A percentile compares a stretch with the other conserved stretches of the same genome.
Evolutionary conservation across 345 rosid species (phyloP).

Genomic region (Sisymbrium irio): DNA sequence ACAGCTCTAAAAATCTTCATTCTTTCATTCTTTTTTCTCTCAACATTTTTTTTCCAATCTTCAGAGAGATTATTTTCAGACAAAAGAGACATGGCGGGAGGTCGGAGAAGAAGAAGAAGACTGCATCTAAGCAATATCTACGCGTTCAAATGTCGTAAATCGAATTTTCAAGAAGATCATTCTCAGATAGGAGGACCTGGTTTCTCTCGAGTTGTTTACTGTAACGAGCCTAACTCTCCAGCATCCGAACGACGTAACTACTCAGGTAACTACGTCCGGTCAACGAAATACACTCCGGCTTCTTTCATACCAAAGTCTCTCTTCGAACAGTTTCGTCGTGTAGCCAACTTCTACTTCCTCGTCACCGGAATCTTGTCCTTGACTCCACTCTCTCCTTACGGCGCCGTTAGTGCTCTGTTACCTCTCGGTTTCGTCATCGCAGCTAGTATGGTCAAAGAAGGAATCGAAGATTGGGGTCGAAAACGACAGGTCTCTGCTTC

Average conservation of each 20-base stretch:
- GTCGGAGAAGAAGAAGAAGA: slow-evolving; percentile 56
- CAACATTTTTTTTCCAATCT: not conserved
- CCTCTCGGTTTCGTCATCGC: slow-evolving; percentile 82
- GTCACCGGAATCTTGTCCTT: slow-evolving; percentile 71
- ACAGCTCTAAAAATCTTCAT: not conserved
- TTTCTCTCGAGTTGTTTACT: slow-evolving; percentile 73
- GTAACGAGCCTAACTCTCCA: slow-evolving; percentile 70
- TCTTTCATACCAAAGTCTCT: slow-evolving; percentile 81
- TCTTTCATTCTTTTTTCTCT: not conserved
- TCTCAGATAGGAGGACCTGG: slow-evolving; percentile 93
- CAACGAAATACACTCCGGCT: slow-evolving; percentile 75
- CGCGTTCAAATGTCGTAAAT: slow-evolving; percentile 62
- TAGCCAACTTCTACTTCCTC: slow-evolving; percentile 86
- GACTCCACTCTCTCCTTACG: slow-evolving; percentile 79
- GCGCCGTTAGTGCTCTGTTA: slow-evolving; percentile 70
- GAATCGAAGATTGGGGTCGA: slow-evolving; percentile 80
- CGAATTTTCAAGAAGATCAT: slow-evolving; percentile 63
- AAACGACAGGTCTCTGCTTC: slow-evolving; percentile 58
- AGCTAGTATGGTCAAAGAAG: slow-evolving; percentile 89
- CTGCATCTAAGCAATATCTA: slow-evolving; percentile 63
- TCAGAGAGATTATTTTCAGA: not conserved
- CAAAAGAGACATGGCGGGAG: slow-evolving; percentile 38
- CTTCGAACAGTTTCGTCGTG: slow-evolving; percentile 95
- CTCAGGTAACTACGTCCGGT: slow-evolving; percentile 62
- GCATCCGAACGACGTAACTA: slow-evolving; percentile 53